Base-by-base conservation (phyloP, 140 eudicot species). In the Anethum foeniculum region DNA sequence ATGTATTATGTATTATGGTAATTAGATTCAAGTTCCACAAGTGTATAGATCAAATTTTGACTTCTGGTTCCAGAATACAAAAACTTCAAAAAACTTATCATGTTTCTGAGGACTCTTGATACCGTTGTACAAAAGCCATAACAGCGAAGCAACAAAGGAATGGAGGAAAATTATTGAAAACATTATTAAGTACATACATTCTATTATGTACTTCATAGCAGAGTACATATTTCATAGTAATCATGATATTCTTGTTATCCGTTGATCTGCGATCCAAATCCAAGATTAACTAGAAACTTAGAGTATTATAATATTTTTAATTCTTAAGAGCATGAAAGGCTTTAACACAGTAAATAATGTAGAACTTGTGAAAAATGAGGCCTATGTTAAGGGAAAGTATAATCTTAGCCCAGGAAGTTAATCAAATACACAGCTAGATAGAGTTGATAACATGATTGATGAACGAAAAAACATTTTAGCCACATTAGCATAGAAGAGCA, bases 361-460 rank as follows among this genome's bases (percentile, higher is more conserved):
- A 11, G 2, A 6, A 5, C 52, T 25, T 6, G 14, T 47, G 1
- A 46, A n/a, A 34, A 75, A 10, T 4, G 23, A 23, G 36, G 78
- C 28, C 6, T 27, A 10, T 75, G 62, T 46, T 64, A 75, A 44
- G 32, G 18, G 30, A 48, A 47, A 49, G 23, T 47, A 75, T 15
- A 75, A 47, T 3, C 27, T 8, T 16, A 48, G 21, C 75, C 72
- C 73, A 21, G 43, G 19, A 39, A 83, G 34, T 68, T 44, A 64
- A 38, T 74, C 58, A 81, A 79, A 75, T 11, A 30, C n/a, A 81
- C 81, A 87, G 81, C 85, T 81, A 84, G 78, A 89, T 86, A 67
- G 77, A 84, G 84, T 41, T 71, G 84, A 81, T 83, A 83, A 86
- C 78, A 86, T 80, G 87, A 82, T 87, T 85, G 88, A 60, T 67